A percentile compares a stretch with the other conserved stretches of the same genome.
These are phyloP conservation scores for Fomitopsis pulvina DNA, from an alignment of 768 basidiomycete genomes.

Conservation along the genomic window DNA sequence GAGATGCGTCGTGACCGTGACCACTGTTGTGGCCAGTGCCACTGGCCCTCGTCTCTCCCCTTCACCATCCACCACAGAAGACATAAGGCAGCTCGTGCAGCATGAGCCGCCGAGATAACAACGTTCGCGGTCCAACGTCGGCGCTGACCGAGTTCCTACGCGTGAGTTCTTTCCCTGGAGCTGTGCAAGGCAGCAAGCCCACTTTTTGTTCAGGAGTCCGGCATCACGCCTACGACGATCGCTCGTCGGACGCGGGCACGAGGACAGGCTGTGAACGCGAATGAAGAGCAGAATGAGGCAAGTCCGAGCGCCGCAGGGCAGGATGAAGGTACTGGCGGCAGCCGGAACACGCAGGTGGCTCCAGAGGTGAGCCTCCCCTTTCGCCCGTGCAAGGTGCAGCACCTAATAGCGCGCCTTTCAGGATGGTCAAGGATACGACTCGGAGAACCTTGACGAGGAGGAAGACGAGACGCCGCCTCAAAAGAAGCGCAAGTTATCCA, in stretches of 20 bases:
- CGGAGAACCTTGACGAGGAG: conserved; percentile 69
- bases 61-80: no score
- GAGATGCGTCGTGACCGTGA: conserved; percentile 14
- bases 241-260: conserved; percentile 30
- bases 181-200: not conserved
- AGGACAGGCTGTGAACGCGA: conserved; percentile 15
- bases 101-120: conserved; percentile 32
- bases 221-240: conserved; percentile 40
- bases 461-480: conserved; percentile 34
- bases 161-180: conserved; percentile 30
- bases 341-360: conserved; percentile 14
- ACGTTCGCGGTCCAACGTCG: conserved; percentile 76
- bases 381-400: no score
- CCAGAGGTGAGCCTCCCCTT: conserved; percentile 12
- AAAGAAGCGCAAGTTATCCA: conserved; percentile 53
- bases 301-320: conserved; percentile 31
- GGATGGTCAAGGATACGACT: conserved; percentile 44
- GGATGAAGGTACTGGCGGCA: conserved; percentile 7
- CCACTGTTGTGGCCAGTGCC: not conserved
- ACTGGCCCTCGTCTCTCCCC: no score
- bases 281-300: conserved; percentile 18
- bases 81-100: not conserved
- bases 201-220: conserved; percentile 35
- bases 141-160: conserved; percentile 78
- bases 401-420: no score